Percentiles rank a stretch among this genome's conserved stretches.
These are phyloP conservation scores for Quercus glauca DNA, from an alignment of 306 rosid species.

Conservation along the genomic window DNA sequence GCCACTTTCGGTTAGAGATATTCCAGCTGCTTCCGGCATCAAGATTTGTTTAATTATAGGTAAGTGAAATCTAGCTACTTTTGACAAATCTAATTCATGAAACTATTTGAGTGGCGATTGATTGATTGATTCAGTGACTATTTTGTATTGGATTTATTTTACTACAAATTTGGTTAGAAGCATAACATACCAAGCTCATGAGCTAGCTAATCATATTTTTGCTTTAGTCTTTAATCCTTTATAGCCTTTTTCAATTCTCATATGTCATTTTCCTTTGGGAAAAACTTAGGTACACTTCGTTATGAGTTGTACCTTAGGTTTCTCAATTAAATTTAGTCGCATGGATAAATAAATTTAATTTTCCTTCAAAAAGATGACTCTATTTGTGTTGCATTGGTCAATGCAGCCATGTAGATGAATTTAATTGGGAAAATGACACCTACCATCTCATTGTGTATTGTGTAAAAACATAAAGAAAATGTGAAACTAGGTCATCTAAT, in stretches of 20 bases:
- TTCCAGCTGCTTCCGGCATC: slow-evolving; percentile 88
- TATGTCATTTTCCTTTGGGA: neutral
- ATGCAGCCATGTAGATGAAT: too few species aligned
- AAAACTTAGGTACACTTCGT: too few species aligned
- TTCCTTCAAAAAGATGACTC: too few species aligned
- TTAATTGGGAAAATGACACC: neutral
- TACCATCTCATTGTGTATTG: neutral
- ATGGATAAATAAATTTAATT: too few species aligned
- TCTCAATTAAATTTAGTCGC: too few species aligned
- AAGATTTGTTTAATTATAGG: slow-evolving; percentile 78
- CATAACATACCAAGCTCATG: neutral
- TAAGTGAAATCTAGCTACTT: slow-evolving; percentile 20
- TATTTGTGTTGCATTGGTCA: too few species aligned
- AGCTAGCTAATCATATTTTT: neutral
- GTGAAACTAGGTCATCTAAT: neutral
- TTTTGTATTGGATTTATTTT: neutral
- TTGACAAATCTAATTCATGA: neutral
- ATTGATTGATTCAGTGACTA: neutral
- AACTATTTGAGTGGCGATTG: neutral
- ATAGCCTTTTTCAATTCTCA: neutral
- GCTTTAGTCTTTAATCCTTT: neutral
- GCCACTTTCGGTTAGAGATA: slow-evolving; percentile 77
- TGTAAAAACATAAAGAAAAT: neutral
- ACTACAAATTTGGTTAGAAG: neutral
- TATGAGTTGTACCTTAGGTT: too few species aligned